Evolutionary conservation across 2,329 filamentous ascomycete species (phyloP).

Genomic region (Fusarium penzigii): DNA sequence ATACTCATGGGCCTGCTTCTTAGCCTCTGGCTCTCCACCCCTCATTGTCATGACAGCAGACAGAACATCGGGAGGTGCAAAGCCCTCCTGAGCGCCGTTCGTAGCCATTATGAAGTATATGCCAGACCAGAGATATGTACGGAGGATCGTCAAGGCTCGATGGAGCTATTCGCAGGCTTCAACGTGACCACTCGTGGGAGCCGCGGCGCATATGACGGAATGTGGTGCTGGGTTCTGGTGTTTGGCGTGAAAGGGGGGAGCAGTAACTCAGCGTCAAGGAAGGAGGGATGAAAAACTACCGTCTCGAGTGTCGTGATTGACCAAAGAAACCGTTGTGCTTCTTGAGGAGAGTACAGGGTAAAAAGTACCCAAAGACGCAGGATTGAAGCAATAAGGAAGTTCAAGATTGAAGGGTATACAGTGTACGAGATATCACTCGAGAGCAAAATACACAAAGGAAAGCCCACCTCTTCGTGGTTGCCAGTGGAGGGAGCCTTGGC

Average conservation of each 20-base stretch:
- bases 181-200: conserved; percentile 17
- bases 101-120: conserved; percentile 60
- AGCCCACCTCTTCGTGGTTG: conserved; percentile 21
- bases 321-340: not conserved
- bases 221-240: conserved; percentile 6
- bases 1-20: conserved; percentile 88
- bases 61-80: conserved; percentile 74
- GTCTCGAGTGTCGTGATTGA: not conserved
- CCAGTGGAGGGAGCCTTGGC: conserved; percentile 30
- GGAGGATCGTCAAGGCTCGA: not conserved
- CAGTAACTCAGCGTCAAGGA: conserved; percentile 2
- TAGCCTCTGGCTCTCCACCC: conserved; percentile 76
- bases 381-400: conserved; percentile 12
- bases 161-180: conserved; percentile 17
- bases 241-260: conserved; percentile 9
- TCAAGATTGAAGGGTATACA: conserved; percentile 27
- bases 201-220: conserved; percentile 29
- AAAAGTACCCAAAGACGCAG: conserved; percentile 11
- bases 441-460: conserved; percentile 32
- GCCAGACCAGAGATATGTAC: conserved; percentile 1
- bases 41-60: conserved; percentile 91
- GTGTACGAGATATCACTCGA: conserved; percentile 9
- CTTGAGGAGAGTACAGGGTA: not conserved
- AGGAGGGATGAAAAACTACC: conserved; percentile 1
- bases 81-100: conserved; percentile 66